A percentile compares a stretch with the other conserved stretches of the same genome.
Conservation (phyloP, 441 rosid genomes). For the Eruca vesicaria region DNA sequence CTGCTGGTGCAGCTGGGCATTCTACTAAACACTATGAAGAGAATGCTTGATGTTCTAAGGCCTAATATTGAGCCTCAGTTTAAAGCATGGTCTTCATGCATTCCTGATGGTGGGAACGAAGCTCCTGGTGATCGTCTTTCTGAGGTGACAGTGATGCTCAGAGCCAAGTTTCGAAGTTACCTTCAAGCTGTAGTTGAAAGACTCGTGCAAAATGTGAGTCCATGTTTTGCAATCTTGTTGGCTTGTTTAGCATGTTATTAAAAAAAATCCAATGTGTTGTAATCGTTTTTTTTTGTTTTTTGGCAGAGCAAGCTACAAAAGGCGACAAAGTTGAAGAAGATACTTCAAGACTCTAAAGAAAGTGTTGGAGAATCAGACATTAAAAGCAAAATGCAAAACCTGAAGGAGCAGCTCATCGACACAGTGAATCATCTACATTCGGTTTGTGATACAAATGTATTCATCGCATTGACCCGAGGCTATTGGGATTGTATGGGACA, state of each 20-base stretch:
- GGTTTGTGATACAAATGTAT: conserved; percentile 70
- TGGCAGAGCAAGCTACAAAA: conserved; percentile 81
- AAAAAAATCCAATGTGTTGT: not conserved
- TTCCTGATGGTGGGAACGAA: conserved; percentile 73
- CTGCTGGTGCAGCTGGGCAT: conserved; percentile 52
- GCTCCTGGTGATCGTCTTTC: conserved; percentile 90
- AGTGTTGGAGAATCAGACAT: conserved; percentile 81
- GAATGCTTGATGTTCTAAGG: conserved; percentile 68
- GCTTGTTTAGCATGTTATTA: not conserved
- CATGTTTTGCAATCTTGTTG: not conserved
- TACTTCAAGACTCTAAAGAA: conserved; percentile 90
- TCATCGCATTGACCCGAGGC: conserved; percentile 79
- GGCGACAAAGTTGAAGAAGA: conserved; percentile 82
- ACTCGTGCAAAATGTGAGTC: conserved; percentile 90
- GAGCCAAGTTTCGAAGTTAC: conserved; percentile 87
- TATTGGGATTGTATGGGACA: conserved; percentile 98
- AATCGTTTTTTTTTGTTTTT: not conserved
- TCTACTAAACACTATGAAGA: conserved; percentile 66
- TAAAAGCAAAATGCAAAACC: conserved; percentile 70
- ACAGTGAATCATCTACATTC: conserved; percentile 78
- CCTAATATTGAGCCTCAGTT: conserved; percentile 62
- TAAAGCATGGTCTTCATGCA: conserved; percentile 77
- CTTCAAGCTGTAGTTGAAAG: conserved; percentile 93
- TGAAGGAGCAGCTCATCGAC: conserved; percentile 75
- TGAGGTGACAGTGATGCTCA: conserved; percentile 92